These are phyloP conservation scores for Penicillium sp. DNA, from an alignment of 2,329 filamentous ascomycete species.

Conservation along the genomic window DNA sequence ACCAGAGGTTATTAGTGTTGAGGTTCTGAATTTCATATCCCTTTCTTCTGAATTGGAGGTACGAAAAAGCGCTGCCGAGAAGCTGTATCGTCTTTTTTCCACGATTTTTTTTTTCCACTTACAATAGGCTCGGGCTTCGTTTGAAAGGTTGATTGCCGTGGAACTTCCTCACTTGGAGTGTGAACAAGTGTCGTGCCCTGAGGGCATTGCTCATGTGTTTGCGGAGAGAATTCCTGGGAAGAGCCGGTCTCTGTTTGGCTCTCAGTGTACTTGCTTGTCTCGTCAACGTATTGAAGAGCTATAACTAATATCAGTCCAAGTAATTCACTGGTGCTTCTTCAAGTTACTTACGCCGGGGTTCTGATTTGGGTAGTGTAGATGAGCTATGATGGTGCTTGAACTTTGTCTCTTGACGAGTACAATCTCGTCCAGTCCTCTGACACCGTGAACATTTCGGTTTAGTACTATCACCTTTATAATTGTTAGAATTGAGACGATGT, in stretches of 20 bases:
- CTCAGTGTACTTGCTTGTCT: conserved; percentile 13
- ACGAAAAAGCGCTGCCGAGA: too few relatives aligned
- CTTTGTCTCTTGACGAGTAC: conserved; percentile 2
- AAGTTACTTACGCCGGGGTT: not conserved
- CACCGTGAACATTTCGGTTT: conserved; percentile 16
- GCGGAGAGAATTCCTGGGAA: not conserved
- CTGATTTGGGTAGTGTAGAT: not conserved
- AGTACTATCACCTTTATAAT: conserved; percentile 10
- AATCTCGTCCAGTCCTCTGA: conserved; percentile 9
- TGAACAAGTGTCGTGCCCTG: not conserved
- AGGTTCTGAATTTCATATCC: too few relatives aligned
- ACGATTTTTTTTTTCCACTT: conserved; percentile 1
- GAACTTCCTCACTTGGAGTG: not conserved
- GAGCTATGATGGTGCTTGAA: conserved; percentile 9
- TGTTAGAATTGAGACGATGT: not conserved
- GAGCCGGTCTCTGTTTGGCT: not conserved
- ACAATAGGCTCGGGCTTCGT: not conserved
- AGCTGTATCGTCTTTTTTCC: too few relatives aligned
- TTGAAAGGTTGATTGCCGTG: not conserved
- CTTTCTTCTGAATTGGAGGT: too few relatives aligned
- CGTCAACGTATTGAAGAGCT: conserved; percentile 7
- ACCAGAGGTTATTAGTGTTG: too few relatives aligned
- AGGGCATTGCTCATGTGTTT: not conserved
- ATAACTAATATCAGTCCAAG: not conserved
- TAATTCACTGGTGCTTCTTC: not conserved